Conservation (phyloP, 2,329 filamentous ascomycete species). For the Colletotrichum musicola region DNA sequence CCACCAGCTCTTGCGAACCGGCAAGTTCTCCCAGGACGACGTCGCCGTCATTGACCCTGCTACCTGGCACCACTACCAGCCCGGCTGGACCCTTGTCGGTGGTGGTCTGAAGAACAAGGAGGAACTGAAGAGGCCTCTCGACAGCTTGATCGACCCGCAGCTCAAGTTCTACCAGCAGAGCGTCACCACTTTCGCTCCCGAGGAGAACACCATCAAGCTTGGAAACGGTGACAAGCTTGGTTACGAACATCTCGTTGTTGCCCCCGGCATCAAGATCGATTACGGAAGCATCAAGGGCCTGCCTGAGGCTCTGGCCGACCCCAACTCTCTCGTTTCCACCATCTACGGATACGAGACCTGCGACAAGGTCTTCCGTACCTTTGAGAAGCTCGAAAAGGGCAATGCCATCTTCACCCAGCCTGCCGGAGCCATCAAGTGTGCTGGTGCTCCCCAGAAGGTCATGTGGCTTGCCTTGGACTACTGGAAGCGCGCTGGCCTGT, state of each 20-base stretch:
- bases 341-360: slow-evolving; percentile 69
- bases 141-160: slow-evolving; percentile 68
- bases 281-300: slow-evolving; percentile 66
- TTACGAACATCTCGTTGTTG: slow-evolving; percentile 76
- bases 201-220: slow-evolving; percentile 68
- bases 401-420: slow-evolving; percentile 71
- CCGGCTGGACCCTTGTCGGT: slow-evolving; percentile 77
- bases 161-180: slow-evolving; percentile 69
- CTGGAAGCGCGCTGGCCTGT: slow-evolving; percentile 67
- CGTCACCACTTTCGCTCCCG: slow-evolving; percentile 65
- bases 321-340: slow-evolving; percentile 62
- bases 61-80: slow-evolving; percentile 75
- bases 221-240: slow-evolving; percentile 65
- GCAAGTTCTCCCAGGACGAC: slow-evolving; percentile 68
- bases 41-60: slow-evolving; percentile 76
- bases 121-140: slow-evolving; percentile 65
- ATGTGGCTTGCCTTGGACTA: slow-evolving; percentile 73
- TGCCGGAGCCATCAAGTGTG: slow-evolving; percentile 70
- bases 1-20: slow-evolving; percentile 74
- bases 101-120: slow-evolving; percentile 74
- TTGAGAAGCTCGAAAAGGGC: slow-evolving; percentile 62
- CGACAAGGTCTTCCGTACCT: slow-evolving; percentile 64
- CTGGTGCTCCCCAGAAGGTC: slow-evolving; percentile 71
- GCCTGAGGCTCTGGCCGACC: slow-evolving; percentile 66
- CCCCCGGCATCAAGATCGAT: slow-evolving; percentile 67